Evolutionary conservation across 73 alveolate species (phyloP).

Genomic region (Strombidium stylifer): DNA sequence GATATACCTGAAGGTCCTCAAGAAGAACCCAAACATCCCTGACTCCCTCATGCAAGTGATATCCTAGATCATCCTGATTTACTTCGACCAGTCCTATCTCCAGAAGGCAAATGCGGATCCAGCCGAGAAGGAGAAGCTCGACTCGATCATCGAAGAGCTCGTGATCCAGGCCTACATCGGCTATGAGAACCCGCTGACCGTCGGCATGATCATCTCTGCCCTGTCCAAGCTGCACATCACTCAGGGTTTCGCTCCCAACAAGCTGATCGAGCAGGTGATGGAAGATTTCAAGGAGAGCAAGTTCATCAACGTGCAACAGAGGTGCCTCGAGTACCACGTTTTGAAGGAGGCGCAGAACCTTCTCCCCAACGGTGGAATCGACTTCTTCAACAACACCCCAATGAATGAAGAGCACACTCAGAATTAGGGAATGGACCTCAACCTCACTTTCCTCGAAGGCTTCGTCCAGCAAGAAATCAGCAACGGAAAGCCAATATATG

Average conservation of each 20-base stretch:
- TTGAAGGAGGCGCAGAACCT: constrained; percentile 38
- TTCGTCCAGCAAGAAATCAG: constrained; percentile 56
- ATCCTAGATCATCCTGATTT: constrained; percentile 92
- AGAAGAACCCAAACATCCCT: constrained; percentile 75
- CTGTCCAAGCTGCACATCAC: constrained; percentile 73
- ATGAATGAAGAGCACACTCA: constrained; percentile 31
- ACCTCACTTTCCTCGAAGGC: constrained; percentile 65
- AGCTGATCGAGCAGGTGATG: constrained; percentile 49
- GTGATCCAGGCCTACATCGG: constrained; percentile 62
- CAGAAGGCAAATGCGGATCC: constrained; percentile 88
- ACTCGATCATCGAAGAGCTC: constrained; percentile 66
- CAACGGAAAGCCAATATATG: constrained; percentile 63
- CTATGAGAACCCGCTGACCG: constrained; percentile 74
- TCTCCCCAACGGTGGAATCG: constrained; percentile 45
- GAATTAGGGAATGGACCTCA: constrained; percentile 50
- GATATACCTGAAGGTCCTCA: constrained; percentile 80
- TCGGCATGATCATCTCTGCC: constrained; percentile 82
- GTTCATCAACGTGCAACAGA: constrained; percentile 77
- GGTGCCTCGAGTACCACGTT: constrained; percentile 75
- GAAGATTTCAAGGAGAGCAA: constrained; percentile 68
- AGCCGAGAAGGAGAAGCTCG: constrained; percentile 64
- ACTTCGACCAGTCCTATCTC: too few relatives aligned
- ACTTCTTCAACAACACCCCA: constrained; percentile 53
- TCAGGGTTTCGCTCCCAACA: constrained; percentile 55
- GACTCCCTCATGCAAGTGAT: constrained; percentile 84